A percentile compares a stretch with the other conserved stretches of the same genome.
phyloP scores from a whole-genome alignment of 257 asterid genomes.

The Solanum tarapatanum region DNA sequence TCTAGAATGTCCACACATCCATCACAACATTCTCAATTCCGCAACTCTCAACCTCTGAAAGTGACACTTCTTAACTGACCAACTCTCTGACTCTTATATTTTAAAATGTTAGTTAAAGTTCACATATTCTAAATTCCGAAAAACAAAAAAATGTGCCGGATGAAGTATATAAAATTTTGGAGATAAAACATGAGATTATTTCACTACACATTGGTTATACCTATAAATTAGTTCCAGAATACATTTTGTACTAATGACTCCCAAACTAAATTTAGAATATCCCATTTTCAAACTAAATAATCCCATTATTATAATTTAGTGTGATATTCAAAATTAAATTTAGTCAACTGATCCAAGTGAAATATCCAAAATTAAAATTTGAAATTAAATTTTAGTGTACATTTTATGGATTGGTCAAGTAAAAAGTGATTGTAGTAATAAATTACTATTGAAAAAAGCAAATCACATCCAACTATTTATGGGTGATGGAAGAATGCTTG shows the following conservation, averaged over 20 bases:
- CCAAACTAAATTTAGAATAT: background rate
- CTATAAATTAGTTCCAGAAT: background rate
- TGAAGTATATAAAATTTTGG: background rate
- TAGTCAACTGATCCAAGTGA: background rate
- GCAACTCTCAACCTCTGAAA: background rate
- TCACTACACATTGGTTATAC: background rate
- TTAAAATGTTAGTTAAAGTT: background rate
- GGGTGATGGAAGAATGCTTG: conserved; percentile 32
- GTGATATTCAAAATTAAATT: background rate
- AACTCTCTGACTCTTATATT: background rate
- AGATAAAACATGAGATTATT: background rate
- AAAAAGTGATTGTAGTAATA: background rate
- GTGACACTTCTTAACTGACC: background rate
- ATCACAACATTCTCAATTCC: background rate
- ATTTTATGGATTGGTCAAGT: background rate
- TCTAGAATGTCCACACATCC: background rate
- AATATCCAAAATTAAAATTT: background rate
- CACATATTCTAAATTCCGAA: background rate
- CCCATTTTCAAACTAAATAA: background rate
- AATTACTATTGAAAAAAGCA: background rate
- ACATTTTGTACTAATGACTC: background rate
- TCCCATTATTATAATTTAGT: background rate
- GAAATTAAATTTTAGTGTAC: background rate
- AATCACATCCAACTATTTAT: conserved; percentile 3
- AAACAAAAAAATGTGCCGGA: background rate